Evolutionary conservation across 2,329 filamentous ascomycete genomes (phyloP).

Genomic region (Stemphylium lycopersici): DNA sequence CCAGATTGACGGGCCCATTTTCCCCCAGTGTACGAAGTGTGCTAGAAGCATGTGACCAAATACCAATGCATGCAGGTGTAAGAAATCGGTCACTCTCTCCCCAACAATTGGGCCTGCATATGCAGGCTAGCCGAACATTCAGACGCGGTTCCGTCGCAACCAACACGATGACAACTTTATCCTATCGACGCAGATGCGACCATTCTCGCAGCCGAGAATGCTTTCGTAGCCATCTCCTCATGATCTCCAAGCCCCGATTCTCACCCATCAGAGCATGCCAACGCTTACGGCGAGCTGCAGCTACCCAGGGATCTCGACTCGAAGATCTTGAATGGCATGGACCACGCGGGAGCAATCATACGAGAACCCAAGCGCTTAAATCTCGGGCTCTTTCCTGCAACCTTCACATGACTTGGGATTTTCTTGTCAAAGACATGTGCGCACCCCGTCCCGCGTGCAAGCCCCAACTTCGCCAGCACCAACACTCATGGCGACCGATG

Average conservation of each 20-base stretch:
- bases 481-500: background rate
- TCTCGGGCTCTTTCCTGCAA: conserved; percentile 2
- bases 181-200: background rate
- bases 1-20: background rate
- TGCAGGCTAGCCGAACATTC: conserved; percentile 16
- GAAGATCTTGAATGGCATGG: background rate
- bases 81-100: conserved; percentile 7
- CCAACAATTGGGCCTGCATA: conserved; percentile 15
- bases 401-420: conserved; percentile 1
- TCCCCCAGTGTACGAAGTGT: conserved; percentile 3
- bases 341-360: background rate
- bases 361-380: background rate
- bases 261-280: background rate
- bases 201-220: background rate
- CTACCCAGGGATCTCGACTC: background rate
- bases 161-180: conserved; percentile 3
- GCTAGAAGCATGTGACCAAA: conserved; percentile 21
- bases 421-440: background rate
- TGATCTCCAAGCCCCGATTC: background rate
- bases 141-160: conserved; percentile 2
- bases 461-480: background rate
- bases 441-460: background rate
- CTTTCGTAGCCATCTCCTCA: background rate
- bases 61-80: conserved; percentile 22
- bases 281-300: background rate